Conservation (phyloP, 805 yeast species). For the Isabelozyma pseudorhagii region DNA sequence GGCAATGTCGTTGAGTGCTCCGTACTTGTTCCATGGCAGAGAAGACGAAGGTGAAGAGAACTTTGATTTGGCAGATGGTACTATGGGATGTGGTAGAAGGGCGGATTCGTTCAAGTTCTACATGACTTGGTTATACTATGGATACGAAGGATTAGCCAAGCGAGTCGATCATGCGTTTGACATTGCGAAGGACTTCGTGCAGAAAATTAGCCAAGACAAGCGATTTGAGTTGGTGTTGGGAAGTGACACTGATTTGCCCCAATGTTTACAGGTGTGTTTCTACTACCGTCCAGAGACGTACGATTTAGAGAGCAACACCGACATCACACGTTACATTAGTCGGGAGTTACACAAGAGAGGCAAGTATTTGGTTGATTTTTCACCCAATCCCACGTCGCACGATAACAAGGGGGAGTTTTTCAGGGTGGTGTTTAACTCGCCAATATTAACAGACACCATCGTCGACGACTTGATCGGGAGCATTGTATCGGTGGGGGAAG, state of each 20-base stretch:
- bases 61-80: constrained; percentile 81
- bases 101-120: constrained; percentile 79
- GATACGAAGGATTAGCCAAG: constrained; percentile 57
- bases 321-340: constrained; percentile 60
- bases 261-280: constrained; percentile 82
- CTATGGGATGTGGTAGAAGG: constrained; percentile 90
- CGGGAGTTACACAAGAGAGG: constrained; percentile 56
- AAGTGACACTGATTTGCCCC: constrained; percentile 53
- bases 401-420: constrained; percentile 70
- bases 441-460: constrained; percentile 39
- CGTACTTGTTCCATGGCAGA: constrained; percentile 69
- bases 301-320: constrained; percentile 32
- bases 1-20: constrained; percentile 76
- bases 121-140: constrained; percentile 80
- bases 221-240: constrained; percentile 52
- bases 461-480: constrained; percentile 34
- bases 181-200: constrained; percentile 61
- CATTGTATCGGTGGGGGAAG: constrained; percentile 24
- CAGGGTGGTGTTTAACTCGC: constrained; percentile 80
- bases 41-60: constrained; percentile 46
- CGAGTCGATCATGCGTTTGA: constrained; percentile 73
- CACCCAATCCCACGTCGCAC: constrained; percentile 57
- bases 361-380: constrained; percentile 72
- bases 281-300: constrained; percentile 53
- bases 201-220: constrained; percentile 28